Conservation (phyloP, 768 basidiomycete species). For the Tylopilus sp. region DNA sequence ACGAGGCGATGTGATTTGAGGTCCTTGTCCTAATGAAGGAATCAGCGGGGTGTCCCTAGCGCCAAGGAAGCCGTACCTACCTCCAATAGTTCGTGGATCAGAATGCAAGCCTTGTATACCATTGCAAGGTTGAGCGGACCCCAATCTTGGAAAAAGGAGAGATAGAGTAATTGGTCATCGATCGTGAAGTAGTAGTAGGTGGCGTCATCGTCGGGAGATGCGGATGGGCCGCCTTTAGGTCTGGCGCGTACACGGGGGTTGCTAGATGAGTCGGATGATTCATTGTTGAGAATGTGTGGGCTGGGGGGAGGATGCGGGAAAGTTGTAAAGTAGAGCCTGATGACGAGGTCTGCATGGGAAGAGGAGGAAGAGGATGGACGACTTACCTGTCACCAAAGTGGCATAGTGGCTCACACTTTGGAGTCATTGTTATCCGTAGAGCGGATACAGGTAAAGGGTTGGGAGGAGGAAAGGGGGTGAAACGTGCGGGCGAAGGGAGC, state of each 20-base stretch:
- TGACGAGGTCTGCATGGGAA: background rate
- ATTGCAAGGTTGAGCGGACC: conserved; percentile 89
- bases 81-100: conserved; percentile 86
- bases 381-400: conserved; percentile 73
- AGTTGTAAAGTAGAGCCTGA: conserved; percentile 85
- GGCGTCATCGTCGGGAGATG: conserved; percentile 70
- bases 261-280: conserved; percentile 47
- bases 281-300: conserved; percentile 61
- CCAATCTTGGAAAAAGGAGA: conserved; percentile 94
- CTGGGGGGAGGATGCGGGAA: conserved; percentile 74
- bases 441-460: conserved; percentile 4
- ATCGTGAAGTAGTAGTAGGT: conserved; percentile 89
- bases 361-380: conserved; percentile 6
- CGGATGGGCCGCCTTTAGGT: conserved; percentile 55
- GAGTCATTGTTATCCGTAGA: conserved; percentile 31
- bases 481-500: conserved; percentile 11
- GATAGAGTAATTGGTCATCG: conserved; percentile 88
- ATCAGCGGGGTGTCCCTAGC: conserved; percentile 23
- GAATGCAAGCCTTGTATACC: conserved; percentile 90
- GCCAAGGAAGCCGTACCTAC: conserved; percentile 38
- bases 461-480: conserved; percentile 2
- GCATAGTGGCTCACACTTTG: conserved; percentile 71
- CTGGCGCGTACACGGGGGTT: conserved; percentile 61
- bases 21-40: conserved; percentile 61
- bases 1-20: conserved; percentile 72